Percentiles rank a stretch among this genome's conserved stretches.
Evolutionary conservation across 768 basidiomycete species (phyloP).

Genomic region (Coprinellus aureogranulatus): DNA sequence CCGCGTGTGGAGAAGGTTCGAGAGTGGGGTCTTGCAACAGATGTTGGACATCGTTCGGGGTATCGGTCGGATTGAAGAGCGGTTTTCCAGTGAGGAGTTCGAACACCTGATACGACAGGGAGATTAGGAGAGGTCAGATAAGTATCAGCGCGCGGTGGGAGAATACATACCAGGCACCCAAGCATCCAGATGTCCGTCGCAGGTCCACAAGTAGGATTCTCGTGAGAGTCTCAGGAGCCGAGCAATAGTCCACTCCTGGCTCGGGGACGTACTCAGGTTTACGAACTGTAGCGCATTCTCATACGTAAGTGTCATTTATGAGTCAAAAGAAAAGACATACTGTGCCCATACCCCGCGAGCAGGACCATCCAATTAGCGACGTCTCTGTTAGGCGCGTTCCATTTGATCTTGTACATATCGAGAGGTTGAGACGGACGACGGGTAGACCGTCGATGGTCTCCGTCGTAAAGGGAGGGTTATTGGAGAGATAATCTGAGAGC

Average conservation of each 20-base stretch:
- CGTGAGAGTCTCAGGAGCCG: not conserved
- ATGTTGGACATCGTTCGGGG: not conserved
- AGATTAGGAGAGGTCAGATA: too few species aligned
- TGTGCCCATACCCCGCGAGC: not conserved
- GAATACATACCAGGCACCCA: not conserved
- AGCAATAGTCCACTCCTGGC: not conserved
- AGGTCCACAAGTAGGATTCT: not conserved
- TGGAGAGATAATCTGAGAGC: not conserved
- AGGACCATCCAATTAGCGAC: not conserved
- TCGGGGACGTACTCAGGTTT: not conserved
- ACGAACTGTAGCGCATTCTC: not conserved
- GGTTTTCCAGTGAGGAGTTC: not conserved
- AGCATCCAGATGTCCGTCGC: not conserved
- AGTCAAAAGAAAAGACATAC: not conserved
- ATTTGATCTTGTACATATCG: not conserved
- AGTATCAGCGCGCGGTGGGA: not conserved
- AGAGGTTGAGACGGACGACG: not conserved
- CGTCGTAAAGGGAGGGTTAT: not conserved
- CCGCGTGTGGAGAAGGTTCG: not conserved
- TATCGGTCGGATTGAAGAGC: not conserved
- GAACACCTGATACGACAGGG: not conserved
- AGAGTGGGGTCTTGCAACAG: not conserved
- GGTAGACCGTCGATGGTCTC: not conserved
- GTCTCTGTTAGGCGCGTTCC: not conserved
- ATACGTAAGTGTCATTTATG: not conserved